Evolutionary conservation across 2,329 filamentous ascomycete species (phyloP).

Genomic region (Apiospora aurea): DNA sequence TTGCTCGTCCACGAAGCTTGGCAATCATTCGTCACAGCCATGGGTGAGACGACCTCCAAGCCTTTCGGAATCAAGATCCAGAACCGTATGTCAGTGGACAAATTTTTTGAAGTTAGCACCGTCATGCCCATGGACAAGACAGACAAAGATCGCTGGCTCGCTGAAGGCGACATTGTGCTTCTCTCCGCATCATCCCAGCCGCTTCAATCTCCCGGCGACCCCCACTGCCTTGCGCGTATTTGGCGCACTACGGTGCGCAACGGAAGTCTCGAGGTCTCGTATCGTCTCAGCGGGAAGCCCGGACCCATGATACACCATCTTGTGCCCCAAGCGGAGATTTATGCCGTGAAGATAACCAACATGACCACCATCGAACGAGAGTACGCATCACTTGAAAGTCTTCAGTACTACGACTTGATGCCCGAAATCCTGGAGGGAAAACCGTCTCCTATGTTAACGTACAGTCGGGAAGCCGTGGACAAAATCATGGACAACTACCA

Average conservation of each 20-base stretch:
- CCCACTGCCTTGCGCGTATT: constrained; percentile 87
- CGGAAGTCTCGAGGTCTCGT: constrained; percentile 82
- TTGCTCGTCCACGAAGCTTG: constrained; percentile 92
- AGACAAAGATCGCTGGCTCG: constrained; percentile 75
- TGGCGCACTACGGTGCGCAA: constrained; percentile 83
- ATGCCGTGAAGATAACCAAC: constrained; percentile 85
- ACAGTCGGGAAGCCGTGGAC: constrained; percentile 75
- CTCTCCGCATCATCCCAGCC: constrained; percentile 79
- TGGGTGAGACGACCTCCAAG: constrained; percentile 83
- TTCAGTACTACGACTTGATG: constrained; percentile 96
- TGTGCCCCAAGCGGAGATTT: constrained; percentile 72
- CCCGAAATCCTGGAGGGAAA: constrained; percentile 89
- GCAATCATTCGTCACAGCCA: constrained; percentile 89
- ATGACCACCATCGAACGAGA: constrained; percentile 96
- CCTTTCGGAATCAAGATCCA: constrained; percentile 88
- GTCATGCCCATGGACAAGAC: constrained; percentile 71
- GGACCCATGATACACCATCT: constrained; percentile 69
- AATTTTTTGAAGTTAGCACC: constrained; percentile 90
- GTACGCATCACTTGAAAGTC: constrained; percentile 86
- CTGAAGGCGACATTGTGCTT: constrained; percentile 88
- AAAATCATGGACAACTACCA: constrained; percentile 78
- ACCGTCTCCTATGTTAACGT: constrained; percentile 86
- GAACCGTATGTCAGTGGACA: constrained; percentile 88
- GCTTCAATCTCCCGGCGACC: constrained; percentile 67
- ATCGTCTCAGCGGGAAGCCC: constrained; percentile 75